Conservation (phyloP, 2,329 filamentous ascomycete species). For the Cladosporium oxysporum region DNA sequence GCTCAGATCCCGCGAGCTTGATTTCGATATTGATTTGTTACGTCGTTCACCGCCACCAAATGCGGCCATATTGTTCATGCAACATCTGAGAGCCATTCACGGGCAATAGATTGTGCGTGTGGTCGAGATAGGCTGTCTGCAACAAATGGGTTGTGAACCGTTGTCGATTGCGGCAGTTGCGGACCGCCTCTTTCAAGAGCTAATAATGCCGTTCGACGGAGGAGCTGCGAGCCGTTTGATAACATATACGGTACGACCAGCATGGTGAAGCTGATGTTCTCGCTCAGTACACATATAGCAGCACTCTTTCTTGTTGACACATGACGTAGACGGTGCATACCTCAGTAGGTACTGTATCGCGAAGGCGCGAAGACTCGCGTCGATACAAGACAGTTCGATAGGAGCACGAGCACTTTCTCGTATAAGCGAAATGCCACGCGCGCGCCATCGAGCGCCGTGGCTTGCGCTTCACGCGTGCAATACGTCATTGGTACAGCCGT, state of each 20-base stretch:
- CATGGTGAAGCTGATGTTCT: neutral
- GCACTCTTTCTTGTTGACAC: neutral
- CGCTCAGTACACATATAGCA: neutral
- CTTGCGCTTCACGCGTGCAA: neutral
- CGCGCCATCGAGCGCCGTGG: constrained; percentile 2
- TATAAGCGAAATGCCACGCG: neutral
- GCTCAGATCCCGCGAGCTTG: neutral
- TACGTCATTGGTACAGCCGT: constrained; percentile 11
- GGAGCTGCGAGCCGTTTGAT: neutral
- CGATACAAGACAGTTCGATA: neutral
- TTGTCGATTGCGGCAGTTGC: neutral
- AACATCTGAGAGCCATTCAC: neutral
- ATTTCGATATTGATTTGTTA: neutral
- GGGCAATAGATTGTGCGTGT: neutral
- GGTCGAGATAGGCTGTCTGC: neutral
- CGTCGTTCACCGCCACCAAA: neutral
- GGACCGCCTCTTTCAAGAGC: neutral
- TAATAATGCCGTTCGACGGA: neutral
- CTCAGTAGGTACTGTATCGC: no score
- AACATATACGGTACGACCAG: neutral
- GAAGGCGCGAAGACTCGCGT: neutral
- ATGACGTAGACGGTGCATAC: neutral
- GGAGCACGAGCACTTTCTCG: neutral
- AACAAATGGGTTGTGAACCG: neutral
- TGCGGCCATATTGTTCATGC: neutral